Conservation (phyloP, 257 asterid genomes). For the Asclepias syriaca region DNA sequence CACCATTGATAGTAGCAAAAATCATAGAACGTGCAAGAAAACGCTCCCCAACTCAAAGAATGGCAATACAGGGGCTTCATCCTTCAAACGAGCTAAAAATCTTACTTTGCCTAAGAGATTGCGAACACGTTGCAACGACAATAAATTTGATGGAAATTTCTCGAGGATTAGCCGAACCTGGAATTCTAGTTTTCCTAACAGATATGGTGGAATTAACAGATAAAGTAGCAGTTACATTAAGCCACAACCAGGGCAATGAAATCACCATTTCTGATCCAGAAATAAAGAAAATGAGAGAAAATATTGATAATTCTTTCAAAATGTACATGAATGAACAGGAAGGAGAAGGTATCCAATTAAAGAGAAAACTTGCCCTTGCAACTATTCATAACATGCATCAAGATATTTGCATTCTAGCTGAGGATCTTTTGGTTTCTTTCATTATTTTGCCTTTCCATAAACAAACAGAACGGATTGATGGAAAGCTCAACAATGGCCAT, state of each 20-base stretch:
- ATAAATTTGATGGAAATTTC: slow-evolving; percentile 63
- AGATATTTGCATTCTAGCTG: slow-evolving; percentile 72
- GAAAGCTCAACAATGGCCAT: slow-evolving; percentile 57
- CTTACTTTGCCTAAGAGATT: slow-evolving; percentile 55
- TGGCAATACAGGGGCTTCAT: slow-evolving; percentile 81
- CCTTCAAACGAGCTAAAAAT: slow-evolving; percentile 53
- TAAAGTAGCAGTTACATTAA: slow-evolving; percentile 60
- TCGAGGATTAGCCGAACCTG: slow-evolving; percentile 64
- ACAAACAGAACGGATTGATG: slow-evolving; percentile 52
- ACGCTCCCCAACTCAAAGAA: slow-evolving; percentile 68
- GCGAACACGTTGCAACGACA: slow-evolving; percentile 45
- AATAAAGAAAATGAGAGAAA: slow-evolving; percentile 56
- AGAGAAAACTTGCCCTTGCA: slow-evolving; percentile 72
- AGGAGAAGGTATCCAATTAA: slow-evolving; percentile 52
- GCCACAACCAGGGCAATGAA: slow-evolving; percentile 32
- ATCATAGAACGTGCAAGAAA: slow-evolving; percentile 76
- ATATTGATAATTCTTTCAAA: slow-evolving; percentile 35
- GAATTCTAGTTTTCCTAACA: slow-evolving; percentile 56
- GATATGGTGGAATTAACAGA: slow-evolving; percentile 85
- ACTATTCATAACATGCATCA: slow-evolving; percentile 69
- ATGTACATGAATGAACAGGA: slow-evolving; percentile 38
- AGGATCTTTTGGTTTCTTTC: slow-evolving; percentile 61
- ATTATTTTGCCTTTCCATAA: slow-evolving; percentile 79
- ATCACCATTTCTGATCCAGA: slow-evolving; percentile 51
- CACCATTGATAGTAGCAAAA: slow-evolving; percentile 60